Base-by-base conservation (phyloP, 202 grass and related monocot species). In the Brachypodium distachyon region DNA sequence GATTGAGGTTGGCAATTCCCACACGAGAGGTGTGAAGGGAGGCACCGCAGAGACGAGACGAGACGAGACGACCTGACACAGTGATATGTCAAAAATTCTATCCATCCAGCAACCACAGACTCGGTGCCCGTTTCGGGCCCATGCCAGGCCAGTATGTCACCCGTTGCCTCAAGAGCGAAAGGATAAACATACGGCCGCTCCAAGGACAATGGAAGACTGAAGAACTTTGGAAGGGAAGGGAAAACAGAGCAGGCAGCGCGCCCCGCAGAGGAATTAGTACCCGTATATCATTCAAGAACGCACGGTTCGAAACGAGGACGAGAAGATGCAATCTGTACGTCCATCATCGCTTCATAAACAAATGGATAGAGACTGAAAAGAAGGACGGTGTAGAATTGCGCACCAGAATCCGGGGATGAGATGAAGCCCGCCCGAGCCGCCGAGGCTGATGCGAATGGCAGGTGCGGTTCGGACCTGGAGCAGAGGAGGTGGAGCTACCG, bases 381-480 rank as follows among this genome's bases (percentile, higher is more conserved):
- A 2, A 47, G 28, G 60, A 22, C 16, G 17, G 17, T 13, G 81
- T 9, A 36, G 60, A 13, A 50, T 36, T 19, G 69, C 75, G 46
- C 70, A 88, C 86, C 81, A 12, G 73, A 52, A 82, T 64, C 52
- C 2, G 22, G 39, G 32, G 49, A 25, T 2, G 13, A 3, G 50
- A 17, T 3, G n/a, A 61, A 18, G 75, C 5, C 26, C 6, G 5
- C n/a, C 17, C 7, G 56, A n/a, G 70, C 12, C 60, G 36, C 4
- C 10, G 13, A 19, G 21, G 25, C 11, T 7, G 31, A 14, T 13
- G 39, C 39, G 5, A 8, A 27, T 16, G 18, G 17, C 32, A 14
- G 44, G 41, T 16, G 43, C 56, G 3, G 25, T 4, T 18, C 28
- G 48, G 49, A 6, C 19, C 16, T 6, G 14, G 41, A 22, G 16